Conservation (phyloP, 352 stramenopile species). For the Phytopythium chamaehyphon region DNA sequence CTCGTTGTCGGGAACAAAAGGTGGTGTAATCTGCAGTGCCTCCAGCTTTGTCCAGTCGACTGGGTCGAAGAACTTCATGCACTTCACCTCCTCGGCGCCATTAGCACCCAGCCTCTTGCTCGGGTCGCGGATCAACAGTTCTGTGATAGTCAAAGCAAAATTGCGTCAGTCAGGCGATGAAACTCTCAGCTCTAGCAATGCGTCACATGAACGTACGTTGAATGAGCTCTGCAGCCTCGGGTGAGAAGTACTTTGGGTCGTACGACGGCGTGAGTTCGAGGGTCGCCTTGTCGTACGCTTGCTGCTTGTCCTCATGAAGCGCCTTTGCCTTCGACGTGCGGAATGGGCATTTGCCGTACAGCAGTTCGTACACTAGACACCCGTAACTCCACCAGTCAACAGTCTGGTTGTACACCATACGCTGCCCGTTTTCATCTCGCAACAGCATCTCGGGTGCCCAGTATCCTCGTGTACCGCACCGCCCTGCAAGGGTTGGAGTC, state of each 20-base stretch:
- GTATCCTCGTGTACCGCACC: slow-evolving; percentile 81
- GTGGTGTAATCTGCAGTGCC: slow-evolving; percentile 53
- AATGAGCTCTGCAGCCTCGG: slow-evolving; percentile 71
- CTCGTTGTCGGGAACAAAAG: slow-evolving; percentile 79
- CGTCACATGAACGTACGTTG: slow-evolving; percentile 57
- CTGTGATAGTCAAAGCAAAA: slow-evolving; percentile 25
- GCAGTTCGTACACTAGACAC: slow-evolving; percentile 96
- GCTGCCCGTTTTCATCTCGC: slow-evolving; percentile 87
- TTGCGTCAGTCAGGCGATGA: slow-evolving; percentile 1
- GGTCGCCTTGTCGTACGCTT: slow-evolving; percentile 81
- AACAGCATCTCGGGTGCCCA: slow-evolving; percentile 97
- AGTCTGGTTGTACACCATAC: slow-evolving; percentile 91
- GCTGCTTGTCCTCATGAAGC: slow-evolving; percentile 89
- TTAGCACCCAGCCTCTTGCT: slow-evolving; percentile 64
- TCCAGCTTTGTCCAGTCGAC: slow-evolving; percentile 79
- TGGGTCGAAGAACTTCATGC: slow-evolving; percentile 72
- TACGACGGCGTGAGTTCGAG: slow-evolving; percentile 74
- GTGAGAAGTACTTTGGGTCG: slow-evolving; percentile 78
- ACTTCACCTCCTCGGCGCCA: slow-evolving; percentile 70
- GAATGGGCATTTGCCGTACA: slow-evolving; percentile 97
- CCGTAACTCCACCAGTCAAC: slow-evolving; percentile 99
- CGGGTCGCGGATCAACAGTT: slow-evolving; percentile 71
- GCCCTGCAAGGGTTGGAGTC: slow-evolving; percentile 76
- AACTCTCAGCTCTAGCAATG: too few species aligned
- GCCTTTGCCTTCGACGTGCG: slow-evolving; percentile 92